phyloP scores from a whole-genome alignment of 306 rosid species.

The Cajanus cajan region DNA sequence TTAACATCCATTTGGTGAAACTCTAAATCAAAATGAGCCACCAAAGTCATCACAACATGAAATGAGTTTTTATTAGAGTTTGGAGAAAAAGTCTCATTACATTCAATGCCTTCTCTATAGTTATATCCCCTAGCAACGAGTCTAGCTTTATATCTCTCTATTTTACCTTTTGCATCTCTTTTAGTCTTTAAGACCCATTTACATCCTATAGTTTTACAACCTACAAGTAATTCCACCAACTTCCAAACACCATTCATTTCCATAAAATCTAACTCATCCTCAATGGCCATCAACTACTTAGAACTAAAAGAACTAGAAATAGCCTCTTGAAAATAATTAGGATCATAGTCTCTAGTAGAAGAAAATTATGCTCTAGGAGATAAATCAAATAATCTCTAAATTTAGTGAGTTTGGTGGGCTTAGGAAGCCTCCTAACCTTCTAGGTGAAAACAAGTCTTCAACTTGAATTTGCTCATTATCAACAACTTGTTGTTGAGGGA shows the following conservation, averaged over 20 bases:
- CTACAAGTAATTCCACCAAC: background rate
- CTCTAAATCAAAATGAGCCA: background rate
- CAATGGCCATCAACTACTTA: background rate
- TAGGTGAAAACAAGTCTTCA: too few relatives aligned
- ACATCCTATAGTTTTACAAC: too few relatives aligned
- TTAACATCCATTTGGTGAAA: too few relatives aligned
- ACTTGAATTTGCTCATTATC: too few relatives aligned
- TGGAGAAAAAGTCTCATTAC: too few relatives aligned
- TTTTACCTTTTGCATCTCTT: too few relatives aligned
- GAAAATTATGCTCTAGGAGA: background rate
- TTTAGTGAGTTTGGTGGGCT: background rate
- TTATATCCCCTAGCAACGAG: background rate
- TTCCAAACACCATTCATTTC: background rate
- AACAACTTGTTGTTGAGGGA: too few relatives aligned
- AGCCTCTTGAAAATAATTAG: background rate
- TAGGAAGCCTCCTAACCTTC: too few relatives aligned
- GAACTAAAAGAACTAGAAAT: too few relatives aligned
- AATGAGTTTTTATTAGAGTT: background rate
- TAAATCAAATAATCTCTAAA: background rate
- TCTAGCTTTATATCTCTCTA: background rate
- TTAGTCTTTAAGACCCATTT: too few relatives aligned
- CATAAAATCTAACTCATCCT: background rate
- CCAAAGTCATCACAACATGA: background rate
- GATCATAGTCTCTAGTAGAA: background rate
- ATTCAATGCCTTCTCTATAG: background rate